Evolutionary conservation across 1,139 yeast species (phyloP), one percentile per base, ranked within the genome.

Genomic region (Debaryomycetaceae sp.): DNA sequence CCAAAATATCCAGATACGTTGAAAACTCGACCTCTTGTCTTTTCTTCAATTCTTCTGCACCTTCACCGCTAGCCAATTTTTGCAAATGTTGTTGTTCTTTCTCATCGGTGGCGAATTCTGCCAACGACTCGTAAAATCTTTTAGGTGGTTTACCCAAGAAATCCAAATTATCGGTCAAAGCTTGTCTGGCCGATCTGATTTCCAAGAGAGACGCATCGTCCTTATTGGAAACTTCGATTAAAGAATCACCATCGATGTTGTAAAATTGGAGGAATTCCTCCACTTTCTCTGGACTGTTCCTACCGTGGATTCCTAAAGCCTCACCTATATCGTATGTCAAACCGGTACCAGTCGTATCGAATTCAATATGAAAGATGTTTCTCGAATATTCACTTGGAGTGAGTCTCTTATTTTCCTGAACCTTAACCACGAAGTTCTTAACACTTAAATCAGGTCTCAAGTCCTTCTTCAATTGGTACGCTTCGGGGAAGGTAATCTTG

Each of bases 341-440:
- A 27, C 95, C 97, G 37, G 98, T 90, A 43, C 96, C 96, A 42
- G 91, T 69, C 57, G 84, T 79, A 63, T 93, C 99, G 56, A 93
- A 88, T 69, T 93, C 98, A 57, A 93, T 86, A 64, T 93, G 97
- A 90, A 93, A 93, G 60, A 93, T 91, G 67, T 93, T 87, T 72
- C 99, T 87, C 49, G 88, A 88, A 65, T 93, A 93, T 59, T 87
- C 93, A 38, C 60, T 62, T 8, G 98, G 98, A n/a, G 98, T 93
- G 52, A 93, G 86, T 60, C 98, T 82, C 68, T 83, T 84, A 73
- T 90, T 91, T 60, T 87, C 95, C 65, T 89, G 87, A 42, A 93
- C 98, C 66, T 85, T 88, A 47, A 90, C 95, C 44, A 90, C 79
- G 59, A 83, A 90, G 69, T 87, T 91, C 66, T 85, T 76, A 44